phyloP scores from a whole-genome alignment of 345 rosid species.

The Tarenaya hassleriana region DNA sequence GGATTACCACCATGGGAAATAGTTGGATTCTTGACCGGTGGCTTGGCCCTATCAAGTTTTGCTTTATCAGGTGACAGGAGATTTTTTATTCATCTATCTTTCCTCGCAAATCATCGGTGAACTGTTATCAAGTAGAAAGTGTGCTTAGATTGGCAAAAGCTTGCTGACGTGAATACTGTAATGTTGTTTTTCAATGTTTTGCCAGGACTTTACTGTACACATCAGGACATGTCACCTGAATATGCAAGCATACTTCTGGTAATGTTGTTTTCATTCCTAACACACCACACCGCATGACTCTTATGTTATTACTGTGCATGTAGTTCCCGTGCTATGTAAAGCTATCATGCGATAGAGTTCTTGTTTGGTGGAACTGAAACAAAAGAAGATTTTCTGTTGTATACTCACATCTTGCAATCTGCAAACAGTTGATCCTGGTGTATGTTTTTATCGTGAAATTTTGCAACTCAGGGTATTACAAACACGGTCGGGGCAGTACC shows the following conservation, averaged over 20 bases:
- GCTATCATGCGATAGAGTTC: too few relatives aligned
- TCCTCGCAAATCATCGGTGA: slow-evolving; percentile 13
- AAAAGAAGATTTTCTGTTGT: too few relatives aligned
- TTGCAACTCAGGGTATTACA: slow-evolving; percentile 64
- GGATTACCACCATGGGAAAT: slow-evolving; percentile 94
- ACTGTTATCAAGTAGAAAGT: slow-evolving; percentile 1
- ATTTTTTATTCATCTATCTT: slow-evolving; percentile 9
- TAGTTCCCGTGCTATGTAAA: background rate
- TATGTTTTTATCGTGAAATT: too few relatives aligned
- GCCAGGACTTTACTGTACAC: slow-evolving; percentile 82
- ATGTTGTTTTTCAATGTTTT: slow-evolving; percentile 2
- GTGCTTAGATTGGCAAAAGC: too few relatives aligned
- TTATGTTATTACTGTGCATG: background rate
- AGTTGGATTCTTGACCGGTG: slow-evolving; percentile 77
- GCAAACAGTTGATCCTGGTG: too few relatives aligned
- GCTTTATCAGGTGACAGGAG: slow-evolving; percentile 67
- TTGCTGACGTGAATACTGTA: too few relatives aligned
- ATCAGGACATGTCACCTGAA: slow-evolving; percentile 94
- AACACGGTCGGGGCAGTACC: slow-evolving; percentile 90
- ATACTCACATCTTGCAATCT: too few relatives aligned
- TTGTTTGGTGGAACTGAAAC: too few relatives aligned
- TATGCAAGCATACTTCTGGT: slow-evolving; percentile 95
- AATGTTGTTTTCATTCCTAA: background rate
- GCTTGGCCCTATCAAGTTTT: slow-evolving; percentile 88
- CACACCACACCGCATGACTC: background rate